phyloP scores from a whole-genome alignment of 202 grass and related monocot species.

The Elaeis oleifera region DNA sequence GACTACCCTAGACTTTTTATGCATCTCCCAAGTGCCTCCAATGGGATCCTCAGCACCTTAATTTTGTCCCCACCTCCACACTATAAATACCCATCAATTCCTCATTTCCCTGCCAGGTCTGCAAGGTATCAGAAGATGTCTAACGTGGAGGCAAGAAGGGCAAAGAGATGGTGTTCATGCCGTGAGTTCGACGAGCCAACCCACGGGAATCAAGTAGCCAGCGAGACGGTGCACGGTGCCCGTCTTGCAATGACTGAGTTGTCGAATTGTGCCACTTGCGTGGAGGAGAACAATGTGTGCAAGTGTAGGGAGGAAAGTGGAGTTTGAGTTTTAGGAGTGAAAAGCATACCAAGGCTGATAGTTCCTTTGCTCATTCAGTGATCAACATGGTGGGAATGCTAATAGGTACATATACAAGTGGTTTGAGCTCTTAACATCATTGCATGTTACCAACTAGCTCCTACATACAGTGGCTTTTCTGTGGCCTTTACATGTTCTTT shows the following conservation, averaged over 20 bases:
- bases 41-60: conserved; percentile 4
- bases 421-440: background rate
- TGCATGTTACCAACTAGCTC: background rate
- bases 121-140: too few species aligned
- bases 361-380: conserved; percentile 60
- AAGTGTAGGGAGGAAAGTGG: conserved; percentile 18
- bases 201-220: conserved; percentile 38
- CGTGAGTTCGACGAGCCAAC: background rate
- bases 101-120: background rate
- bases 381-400: conserved; percentile 91
- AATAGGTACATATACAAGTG: conserved; percentile 37
- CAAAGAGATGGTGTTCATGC: background rate
- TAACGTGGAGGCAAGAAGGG: background rate
- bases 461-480: too few species aligned
- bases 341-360: conserved; percentile 33
- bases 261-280: conserved; percentile 23
- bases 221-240: conserved; percentile 46
- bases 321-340: conserved; percentile 5
- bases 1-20: background rate
- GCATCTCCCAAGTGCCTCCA: conserved; percentile 12
- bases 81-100: conserved; percentile 19
- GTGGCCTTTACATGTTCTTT: background rate
- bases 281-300: conserved; percentile 39
- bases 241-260: conserved; percentile 27
- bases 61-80: background rate